These are phyloP conservation scores for Ogataea angusta DNA, from an alignment of 805 yeast genomes.

Conservation along the genomic window DNA sequence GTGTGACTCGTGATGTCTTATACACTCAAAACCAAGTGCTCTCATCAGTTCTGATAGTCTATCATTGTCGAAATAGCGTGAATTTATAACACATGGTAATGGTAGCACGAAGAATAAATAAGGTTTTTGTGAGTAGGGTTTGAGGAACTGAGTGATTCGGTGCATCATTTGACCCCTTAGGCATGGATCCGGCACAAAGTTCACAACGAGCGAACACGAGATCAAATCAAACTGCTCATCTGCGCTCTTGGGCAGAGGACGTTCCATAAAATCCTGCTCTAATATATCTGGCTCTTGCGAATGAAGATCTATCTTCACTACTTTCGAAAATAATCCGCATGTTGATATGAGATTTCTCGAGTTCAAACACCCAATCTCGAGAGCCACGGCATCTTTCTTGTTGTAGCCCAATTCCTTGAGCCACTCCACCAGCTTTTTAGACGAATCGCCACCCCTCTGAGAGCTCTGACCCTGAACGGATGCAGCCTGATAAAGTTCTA, in stretches of 20 bases:
- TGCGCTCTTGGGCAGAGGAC: constrained; percentile 52
- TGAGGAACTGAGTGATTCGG: constrained; percentile 55
- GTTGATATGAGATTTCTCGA: constrained; percentile 66
- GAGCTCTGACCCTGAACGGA: constrained; percentile 78
- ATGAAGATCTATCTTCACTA: constrained; percentile 72
- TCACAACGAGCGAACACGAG: constrained; percentile 83
- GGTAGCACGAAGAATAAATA: constrained; percentile 80
- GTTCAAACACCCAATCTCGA: constrained; percentile 84
- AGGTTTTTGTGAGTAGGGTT: constrained; percentile 24
- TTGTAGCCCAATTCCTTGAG: constrained; percentile 36
- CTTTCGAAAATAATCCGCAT: constrained; percentile 46
- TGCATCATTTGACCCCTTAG: constrained; percentile 76
- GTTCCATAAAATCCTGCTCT: constrained; percentile 81
- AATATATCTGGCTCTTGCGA: constrained; percentile 70
- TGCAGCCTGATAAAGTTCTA: constrained; percentile 78
- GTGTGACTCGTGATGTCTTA: constrained; percentile 53
- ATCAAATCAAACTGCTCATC: constrained; percentile 57
- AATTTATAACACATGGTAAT: constrained; percentile 77
- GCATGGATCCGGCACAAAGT: constrained; percentile 74
- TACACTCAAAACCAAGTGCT: constrained; percentile 54
- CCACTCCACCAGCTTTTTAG: constrained; percentile 77
- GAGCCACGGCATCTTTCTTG: constrained; percentile 36
- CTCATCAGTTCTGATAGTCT: constrained; percentile 45
- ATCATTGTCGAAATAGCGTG: constrained; percentile 64
- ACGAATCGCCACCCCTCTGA: constrained; percentile 88